Base-by-base conservation (phyloP, 2,329 filamentous ascomycete genomes). In the Aspergillus hiratsukae region DNA sequence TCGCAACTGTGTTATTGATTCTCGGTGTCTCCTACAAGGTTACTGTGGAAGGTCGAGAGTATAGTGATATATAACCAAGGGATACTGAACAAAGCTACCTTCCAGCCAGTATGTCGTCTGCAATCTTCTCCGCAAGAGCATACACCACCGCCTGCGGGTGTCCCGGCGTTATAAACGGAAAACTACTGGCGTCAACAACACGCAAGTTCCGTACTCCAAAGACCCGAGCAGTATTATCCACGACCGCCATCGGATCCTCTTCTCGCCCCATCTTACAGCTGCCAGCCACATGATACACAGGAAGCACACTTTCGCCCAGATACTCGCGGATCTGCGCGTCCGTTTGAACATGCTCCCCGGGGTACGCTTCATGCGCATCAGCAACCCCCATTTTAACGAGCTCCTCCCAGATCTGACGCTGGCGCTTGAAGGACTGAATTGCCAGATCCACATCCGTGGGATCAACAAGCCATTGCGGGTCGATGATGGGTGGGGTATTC, bases 381-480 rank as follows among this genome's bases (percentile, higher is more conserved):
- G 52, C 51, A 52, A 64, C 50, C 62, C 58, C 59, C 25, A 57
- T 27, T 27, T 55, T 59, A 5, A 55, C 71, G 10, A 61, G 52
- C 25, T 63, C 60, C 6, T 57, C 53, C 61, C 64, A 76, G 2
- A 73, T 63, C 25, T 76, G 55, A 0, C 80, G 74, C 0, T 70
- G 59, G 2, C 80, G 74, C 49, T 75, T 75, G 60, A 76, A 75
- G 0, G 66, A 66, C 0, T 72, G 70, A 7, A 82, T 60, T 8
- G 72, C 75, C 1, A 81, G 64, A 9, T 80, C 75, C 23, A 69
- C 58, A 49, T 82, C 80, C 21, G 50, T 61, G 2, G 60, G 27
- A 46, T 62, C 51, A 6, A 48, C 40, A 11, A 59, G 41, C 54
- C 56, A 63, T 17, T 60, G 60, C 9, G 60, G 61, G 19, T 62